phyloP scores from a whole-genome alignment of 2,329 filamentous ascomycete species.

The Talaromyces islandicus region DNA sequence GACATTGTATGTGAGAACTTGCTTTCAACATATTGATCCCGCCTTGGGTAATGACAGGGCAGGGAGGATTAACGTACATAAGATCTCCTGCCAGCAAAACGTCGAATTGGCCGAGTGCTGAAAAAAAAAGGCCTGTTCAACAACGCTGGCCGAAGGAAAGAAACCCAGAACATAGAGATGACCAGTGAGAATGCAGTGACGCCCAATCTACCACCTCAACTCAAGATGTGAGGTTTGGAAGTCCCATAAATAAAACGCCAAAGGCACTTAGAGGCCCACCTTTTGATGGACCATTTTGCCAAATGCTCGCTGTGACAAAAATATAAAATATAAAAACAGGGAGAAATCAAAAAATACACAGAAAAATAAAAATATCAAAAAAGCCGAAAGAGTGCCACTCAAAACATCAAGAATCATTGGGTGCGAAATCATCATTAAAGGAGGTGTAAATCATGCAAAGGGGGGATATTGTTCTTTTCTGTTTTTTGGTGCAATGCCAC shows the following conservation, averaged over 20 bases:
- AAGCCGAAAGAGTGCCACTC: neutral
- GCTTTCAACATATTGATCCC: slow-evolving; percentile 37
- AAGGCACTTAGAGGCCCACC: slow-evolving; percentile 26
- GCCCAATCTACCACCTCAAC: slow-evolving; percentile 21
- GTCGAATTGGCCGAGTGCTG: slow-evolving; percentile 27
- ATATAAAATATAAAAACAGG: no score
- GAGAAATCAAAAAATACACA: slow-evolving; percentile 14
- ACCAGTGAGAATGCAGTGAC: slow-evolving; percentile 23
- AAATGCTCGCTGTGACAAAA: slow-evolving; percentile 26
- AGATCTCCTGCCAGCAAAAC: slow-evolving; percentile 31
- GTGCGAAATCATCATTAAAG: slow-evolving; percentile 16
- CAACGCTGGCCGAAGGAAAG: slow-evolving; percentile 22
- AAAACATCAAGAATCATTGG: slow-evolving; percentile 11
- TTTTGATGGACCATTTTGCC: slow-evolving; percentile 26
- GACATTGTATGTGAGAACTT: slow-evolving; percentile 41
- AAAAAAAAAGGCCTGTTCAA: slow-evolving; percentile 29
- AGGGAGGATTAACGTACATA: slow-evolving; percentile 49
- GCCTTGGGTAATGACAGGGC: slow-evolving; percentile 35
- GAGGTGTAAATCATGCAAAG: slow-evolving; percentile 9
- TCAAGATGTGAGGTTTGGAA: slow-evolving; percentile 19
- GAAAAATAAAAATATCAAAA: slow-evolving; percentile 8
- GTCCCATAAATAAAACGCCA: slow-evolving; percentile 28
- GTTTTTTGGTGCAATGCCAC: slow-evolving; percentile 15
- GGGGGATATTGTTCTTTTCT: slow-evolving; percentile 5
- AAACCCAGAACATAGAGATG: slow-evolving; percentile 21